Percentiles rank a stretch among this genome's conserved stretches.
Evolutionary conservation across 2,329 filamentous ascomycete species (phyloP).

Genomic region (Penicillium sp.): DNA sequence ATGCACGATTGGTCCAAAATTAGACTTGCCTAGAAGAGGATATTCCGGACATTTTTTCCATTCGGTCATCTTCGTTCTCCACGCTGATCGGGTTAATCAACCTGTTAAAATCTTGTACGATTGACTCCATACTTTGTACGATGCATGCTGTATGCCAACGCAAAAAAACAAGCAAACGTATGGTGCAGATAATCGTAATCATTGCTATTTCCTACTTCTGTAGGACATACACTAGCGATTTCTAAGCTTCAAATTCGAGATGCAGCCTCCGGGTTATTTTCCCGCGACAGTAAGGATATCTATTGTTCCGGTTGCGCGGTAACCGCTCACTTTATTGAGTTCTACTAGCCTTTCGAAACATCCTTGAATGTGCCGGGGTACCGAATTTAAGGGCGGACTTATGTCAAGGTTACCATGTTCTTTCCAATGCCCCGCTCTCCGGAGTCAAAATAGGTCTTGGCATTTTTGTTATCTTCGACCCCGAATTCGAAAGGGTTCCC

Average conservation of each 20-base stretch:
- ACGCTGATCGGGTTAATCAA: constrained; percentile 24
- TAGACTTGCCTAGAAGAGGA: constrained; percentile 10
- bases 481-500: constrained; percentile 7
- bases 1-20: constrained; percentile 12
- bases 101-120: background rate
- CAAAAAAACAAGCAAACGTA: constrained; percentile 13
- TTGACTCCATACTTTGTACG: background rate
- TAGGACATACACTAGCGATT: background rate
- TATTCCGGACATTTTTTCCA: constrained; percentile 1
- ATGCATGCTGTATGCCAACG: background rate
- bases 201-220: background rate
- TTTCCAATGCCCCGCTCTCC: constrained; percentile 1
- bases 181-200: background rate
- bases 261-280: background rate
- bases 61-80: constrained; percentile 10
- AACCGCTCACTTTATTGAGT: constrained; percentile 17
- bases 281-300: background rate
- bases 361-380: constrained; percentile 7
- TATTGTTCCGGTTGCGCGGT: constrained; percentile 18
- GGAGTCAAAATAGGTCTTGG: background rate
- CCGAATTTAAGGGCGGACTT: background rate
- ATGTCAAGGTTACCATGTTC: constrained; percentile 6
- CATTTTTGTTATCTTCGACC: constrained; percentile 4
- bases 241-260: background rate
- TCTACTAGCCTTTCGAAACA: constrained; percentile 6